phyloP scores from a whole-genome alignment of 495 filamentous ascomycete species.

The Hypoxylon crocopeplum region DNA sequence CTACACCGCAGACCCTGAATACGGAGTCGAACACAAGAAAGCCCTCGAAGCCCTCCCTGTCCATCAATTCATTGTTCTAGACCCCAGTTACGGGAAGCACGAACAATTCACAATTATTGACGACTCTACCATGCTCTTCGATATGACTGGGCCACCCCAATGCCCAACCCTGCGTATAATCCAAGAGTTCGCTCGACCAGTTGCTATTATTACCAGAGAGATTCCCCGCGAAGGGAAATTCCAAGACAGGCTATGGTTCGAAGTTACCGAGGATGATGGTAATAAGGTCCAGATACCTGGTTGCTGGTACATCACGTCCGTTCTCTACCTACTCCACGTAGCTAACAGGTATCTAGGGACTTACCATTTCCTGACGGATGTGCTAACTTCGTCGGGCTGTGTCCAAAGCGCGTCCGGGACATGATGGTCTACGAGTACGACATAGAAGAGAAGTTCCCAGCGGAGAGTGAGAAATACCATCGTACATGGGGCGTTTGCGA shows the following conservation, averaged over 20 bases:
- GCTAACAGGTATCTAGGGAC: no score
- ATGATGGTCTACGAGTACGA: slow-evolving; percentile 28
- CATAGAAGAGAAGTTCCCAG: slow-evolving; percentile 12
- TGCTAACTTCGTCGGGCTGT: neutral
- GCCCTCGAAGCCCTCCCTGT: slow-evolving; percentile 9
- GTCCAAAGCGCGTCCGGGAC: slow-evolving; percentile 22
- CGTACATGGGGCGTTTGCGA: slow-evolving; percentile 8
- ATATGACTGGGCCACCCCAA: slow-evolving; percentile 1
- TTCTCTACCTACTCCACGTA: no score
- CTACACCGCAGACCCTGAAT: slow-evolving; percentile 24
- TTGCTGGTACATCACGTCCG: no score
- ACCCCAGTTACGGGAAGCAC: slow-evolving; percentile 14
- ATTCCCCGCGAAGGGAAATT: neutral
- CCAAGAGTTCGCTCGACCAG: slow-evolving; percentile 24
- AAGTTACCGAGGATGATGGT: slow-evolving; percentile 22
- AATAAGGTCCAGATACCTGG: slow-evolving; percentile 21
- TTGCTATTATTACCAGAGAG: slow-evolving; percentile 17
- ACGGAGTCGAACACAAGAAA: slow-evolving; percentile 4
- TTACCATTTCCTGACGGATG: slow-evolving; percentile 9
- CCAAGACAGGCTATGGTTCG: slow-evolving; percentile 27
- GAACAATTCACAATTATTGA: slow-evolving; percentile 25
- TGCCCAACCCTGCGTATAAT: slow-evolving; percentile 22
- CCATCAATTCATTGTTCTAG: slow-evolving; percentile 14
- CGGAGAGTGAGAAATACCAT: neutral
- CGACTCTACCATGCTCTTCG: slow-evolving; percentile 15